Conservation (phyloP, 768 basidiomycete species). For the Russula ochroleuca region DNA sequence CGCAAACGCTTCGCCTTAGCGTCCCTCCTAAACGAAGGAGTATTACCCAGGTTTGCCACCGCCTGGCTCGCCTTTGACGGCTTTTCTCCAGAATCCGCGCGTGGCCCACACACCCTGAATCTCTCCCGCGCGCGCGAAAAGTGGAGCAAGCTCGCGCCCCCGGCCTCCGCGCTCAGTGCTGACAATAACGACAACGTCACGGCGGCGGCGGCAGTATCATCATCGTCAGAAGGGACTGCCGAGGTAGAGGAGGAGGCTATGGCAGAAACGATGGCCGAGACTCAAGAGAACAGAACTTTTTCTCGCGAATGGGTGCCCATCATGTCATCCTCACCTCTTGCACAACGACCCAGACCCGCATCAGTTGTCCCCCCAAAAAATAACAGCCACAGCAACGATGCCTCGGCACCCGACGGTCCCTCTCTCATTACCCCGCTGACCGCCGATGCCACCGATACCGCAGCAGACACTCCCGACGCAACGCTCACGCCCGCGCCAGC, state of each 20-base stretch:
- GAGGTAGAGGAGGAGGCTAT: background rate
- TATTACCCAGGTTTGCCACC: background rate
- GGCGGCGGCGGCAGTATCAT: background rate
- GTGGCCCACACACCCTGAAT: constrained; percentile 10
- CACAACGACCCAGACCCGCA: background rate
- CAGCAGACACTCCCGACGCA: background rate
- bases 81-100: constrained; percentile 19
- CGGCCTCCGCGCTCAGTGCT: background rate
- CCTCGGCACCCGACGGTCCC: background rate
- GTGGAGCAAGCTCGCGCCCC: constrained; percentile 4
- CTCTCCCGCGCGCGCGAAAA: constrained; percentile 19
- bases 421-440: background rate
- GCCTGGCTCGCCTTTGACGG: constrained; percentile 24
- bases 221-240: background rate
- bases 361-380: background rate
- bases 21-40: background rate
- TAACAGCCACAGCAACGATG: background rate
- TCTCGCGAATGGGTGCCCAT: constrained; percentile 18
- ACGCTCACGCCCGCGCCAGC: background rate
- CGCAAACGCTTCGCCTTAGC: background rate
- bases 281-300: background rate
- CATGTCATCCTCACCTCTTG: background rate
- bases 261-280: background rate
- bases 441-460: background rate
- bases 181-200: background rate